Evolutionary conservation across 306 rosid species (phyloP).

Genomic region (Lotus japonicus): DNA sequence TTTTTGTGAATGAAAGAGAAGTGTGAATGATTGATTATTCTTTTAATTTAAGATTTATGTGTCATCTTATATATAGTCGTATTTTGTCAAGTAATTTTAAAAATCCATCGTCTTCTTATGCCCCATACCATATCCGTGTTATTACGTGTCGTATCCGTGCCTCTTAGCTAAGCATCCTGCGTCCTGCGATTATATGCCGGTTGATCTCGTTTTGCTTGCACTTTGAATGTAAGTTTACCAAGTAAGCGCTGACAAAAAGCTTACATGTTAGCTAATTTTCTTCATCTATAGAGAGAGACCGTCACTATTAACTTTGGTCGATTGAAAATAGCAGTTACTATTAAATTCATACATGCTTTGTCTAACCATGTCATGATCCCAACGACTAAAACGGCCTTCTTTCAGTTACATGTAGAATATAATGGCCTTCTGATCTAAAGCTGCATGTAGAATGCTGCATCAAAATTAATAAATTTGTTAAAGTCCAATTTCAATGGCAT

Average conservation of each 20-base stretch:
- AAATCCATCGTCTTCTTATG: no score
- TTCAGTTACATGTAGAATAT: not conserved
- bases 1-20: no score
- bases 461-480: not conserved
- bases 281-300: not conserved
- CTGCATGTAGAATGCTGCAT: not conserved
- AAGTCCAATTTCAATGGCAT: not conserved
- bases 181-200: not conserved
- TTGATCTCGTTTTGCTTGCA: not conserved
- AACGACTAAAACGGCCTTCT: not conserved
- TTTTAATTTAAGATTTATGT: no score
- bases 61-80: no score
- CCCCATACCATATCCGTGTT: no score
- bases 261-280: no score
- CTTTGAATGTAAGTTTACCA: not conserved
- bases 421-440: not conserved
- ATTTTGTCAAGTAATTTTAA: no score
- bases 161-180: no score
- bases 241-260: no score
- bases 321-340: not conserved
- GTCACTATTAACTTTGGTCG: not conserved
- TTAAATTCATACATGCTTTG: not conserved
- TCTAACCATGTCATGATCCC: not conserved
- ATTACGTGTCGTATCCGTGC: no score
- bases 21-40: no score